Evolutionary conservation across 2,329 filamentous ascomycete genomes (phyloP), one percentile per base, ranked within the genome.

Genomic region (Trichoderma koningiopsis): DNA sequence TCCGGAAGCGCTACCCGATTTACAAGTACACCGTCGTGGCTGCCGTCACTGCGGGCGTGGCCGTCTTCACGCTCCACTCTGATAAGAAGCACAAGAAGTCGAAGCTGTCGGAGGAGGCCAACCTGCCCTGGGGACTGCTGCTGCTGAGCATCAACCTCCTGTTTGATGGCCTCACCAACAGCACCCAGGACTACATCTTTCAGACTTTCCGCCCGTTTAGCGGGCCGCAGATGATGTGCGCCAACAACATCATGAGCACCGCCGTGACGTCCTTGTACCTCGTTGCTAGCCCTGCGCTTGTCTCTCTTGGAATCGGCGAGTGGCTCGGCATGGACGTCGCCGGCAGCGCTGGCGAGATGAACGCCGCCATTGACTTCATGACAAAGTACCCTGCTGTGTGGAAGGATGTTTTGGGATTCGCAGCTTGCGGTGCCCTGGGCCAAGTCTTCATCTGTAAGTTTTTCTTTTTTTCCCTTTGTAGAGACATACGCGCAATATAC

Each of bases 191-290:
- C 80, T 90, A 97, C 80, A 93, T 99, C 79, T 97, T 98, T 79
- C 81, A 82, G 72, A 85, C 88, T 7, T 97, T 94, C 81, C 89
- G 88, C 72, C 89, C 91, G 16, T 97, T 96, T 79, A 88, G 89
- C 3, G 96, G 96, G 11, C 94, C 95, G 70, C 96, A 99, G 86
- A 99, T 99, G 96, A 99, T 99, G 96, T 96, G 94, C 78, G 94
- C 95, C 49, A 93, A 97, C 81, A 99, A 98, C 79, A 83, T 97
- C 68, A 91, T 98, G 80, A 91, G 88, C 74, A 95, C 94, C 4
- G 77, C 89, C 58, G 84, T 98, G 68, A 98, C 94, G 4, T 85
- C 87, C 24, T 77, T 82, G 0, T 98, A 97, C 76, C 88, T 99
- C 56, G 72, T 95, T 22, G 76, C 94, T 24, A 92, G 90, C 75